Conservation (phyloP, 176 grass and related monocot species). For the Canna indica region DNA sequence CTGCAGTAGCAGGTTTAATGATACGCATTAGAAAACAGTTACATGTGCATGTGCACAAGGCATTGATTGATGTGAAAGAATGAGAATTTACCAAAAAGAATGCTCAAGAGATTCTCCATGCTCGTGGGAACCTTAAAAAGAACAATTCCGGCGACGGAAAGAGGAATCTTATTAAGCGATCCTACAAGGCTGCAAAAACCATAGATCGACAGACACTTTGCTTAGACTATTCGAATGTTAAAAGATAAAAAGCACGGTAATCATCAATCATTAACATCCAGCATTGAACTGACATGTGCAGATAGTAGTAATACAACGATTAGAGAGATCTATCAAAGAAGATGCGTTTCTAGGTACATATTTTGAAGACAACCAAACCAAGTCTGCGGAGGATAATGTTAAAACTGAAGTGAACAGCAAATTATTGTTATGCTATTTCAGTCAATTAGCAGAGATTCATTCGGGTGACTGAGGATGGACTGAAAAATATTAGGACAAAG, state of each 20-base stretch:
- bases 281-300: not conserved
- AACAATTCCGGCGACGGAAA: slow-evolving; percentile 73
- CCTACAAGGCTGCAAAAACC: slow-evolving; percentile 62
- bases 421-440: not conserved
- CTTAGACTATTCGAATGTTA: not conserved
- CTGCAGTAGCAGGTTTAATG: slow-evolving; percentile 23
- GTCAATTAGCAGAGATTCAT: not conserved
- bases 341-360: too few relatives aligned
- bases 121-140: slow-evolving; percentile 85
- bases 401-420: not conserved
- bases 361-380: too few relatives aligned
- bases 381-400: too few relatives aligned
- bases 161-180: slow-evolving; percentile 95
- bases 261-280: not conserved
- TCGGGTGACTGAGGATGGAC: not conserved
- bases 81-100: slow-evolving; percentile 62
- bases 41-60: too few relatives aligned
- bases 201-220: not conserved
- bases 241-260: not conserved
- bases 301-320: too few relatives aligned
- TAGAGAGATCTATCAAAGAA: too few relatives aligned
- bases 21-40: not conserved
- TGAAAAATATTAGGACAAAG: not conserved
- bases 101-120: slow-evolving; percentile 69
- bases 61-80: not conserved